A percentile compares a stretch with the other conserved stretches of the same genome.
phyloP scores from a whole-genome alignment of 495 filamentous ascomycete genomes.

The Bathelium albidoporum region DNA sequence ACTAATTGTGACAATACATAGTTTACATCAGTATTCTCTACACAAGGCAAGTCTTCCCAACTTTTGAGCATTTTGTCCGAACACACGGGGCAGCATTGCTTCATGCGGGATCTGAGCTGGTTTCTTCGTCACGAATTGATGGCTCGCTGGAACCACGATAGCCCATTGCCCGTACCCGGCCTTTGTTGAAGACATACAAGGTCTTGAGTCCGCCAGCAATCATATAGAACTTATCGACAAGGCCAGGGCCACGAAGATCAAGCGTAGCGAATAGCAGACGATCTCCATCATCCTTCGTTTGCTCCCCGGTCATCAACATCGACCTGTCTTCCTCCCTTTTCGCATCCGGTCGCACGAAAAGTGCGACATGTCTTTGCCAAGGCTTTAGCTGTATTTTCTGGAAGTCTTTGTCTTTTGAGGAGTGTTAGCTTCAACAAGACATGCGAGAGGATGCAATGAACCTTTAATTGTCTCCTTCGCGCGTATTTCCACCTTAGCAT shows the following conservation, averaged over 20 bases:
- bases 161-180: not conserved
- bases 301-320: not conserved
- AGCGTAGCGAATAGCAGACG: not conserved
- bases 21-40: no score
- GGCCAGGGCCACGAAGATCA: not conserved
- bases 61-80: no score
- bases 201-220: not conserved
- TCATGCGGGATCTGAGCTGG: not conserved
- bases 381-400: not conserved
- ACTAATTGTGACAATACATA: no score
- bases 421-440: not conserved
- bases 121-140: not conserved
- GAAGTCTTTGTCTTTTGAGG: not conserved
- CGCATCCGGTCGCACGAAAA: not conserved
- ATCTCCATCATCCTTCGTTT: not conserved
- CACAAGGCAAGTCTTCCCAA: no score
- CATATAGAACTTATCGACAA: not conserved
- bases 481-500: not conserved
- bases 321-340: not conserved
- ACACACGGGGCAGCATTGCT: no score
- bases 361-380: not conserved
- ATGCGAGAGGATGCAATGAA: not conserved
- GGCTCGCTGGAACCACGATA: not conserved
- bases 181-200: not conserved
- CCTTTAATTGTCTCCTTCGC: not conserved